Evolutionary conservation across 73 alveolate genomes (phyloP), one percentile per base, ranked within the genome.

Genomic region (Paramecium pentaurelia): DNA sequence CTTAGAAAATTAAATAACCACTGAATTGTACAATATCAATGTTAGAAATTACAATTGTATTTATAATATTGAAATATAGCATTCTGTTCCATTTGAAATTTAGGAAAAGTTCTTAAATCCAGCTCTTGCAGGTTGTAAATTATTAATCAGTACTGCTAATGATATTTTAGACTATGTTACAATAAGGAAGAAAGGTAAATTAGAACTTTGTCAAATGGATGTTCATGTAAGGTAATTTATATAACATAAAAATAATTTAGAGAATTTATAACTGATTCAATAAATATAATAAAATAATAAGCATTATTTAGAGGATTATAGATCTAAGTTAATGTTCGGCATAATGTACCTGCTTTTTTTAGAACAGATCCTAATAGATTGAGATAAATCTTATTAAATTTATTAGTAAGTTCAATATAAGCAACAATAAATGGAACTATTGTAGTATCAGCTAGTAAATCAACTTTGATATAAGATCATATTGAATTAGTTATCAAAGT

Each of bases 311-410:
- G 60, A 73, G 87, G 87, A 22, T 20, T 73, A 34, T 9, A 73
- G 18, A 25, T 73, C 7, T 14, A 34, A 40, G 60, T 73, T 1
- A 73, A 34, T 37, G 14, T 73, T 73, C 6, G 38, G 34, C 58
- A 34, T 37, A 73, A 73, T 36, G 87, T 73, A 3, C 87, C 87
- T 73, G 60, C 58, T 0, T 73, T 73, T 37, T 37, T 73, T 20
- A 73, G 87, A 38, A 73, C 87, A 14, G 87, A 73, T 73, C 87
- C 87, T 12, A 73, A 73, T 40, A 73, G 87, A 73, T 38, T 73
- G 47, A 73, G 87, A 73, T 38, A 73, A 38, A 73, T 73, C 12
- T 20, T 73, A 40, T 37, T 40, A 10, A 73, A 73, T 40, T 37
- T 73, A 8, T 18, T 73, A 36, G 60, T 40, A 38, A 37, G 36